phyloP scores from a whole-genome alignment of 768 basidiomycete species.

The Coprinellus micaceus region DNA sequence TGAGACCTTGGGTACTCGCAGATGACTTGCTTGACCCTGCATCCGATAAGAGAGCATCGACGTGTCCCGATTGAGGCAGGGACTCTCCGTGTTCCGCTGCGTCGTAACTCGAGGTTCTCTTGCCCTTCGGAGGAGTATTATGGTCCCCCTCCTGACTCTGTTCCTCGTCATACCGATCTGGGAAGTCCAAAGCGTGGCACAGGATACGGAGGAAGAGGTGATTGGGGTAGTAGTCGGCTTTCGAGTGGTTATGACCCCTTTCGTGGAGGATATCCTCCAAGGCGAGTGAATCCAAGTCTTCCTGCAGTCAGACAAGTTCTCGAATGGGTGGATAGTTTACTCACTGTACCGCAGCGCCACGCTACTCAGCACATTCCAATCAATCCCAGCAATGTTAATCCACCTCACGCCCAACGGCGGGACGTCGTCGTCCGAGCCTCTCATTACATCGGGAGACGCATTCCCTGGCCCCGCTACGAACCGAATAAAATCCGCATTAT shows the following conservation, averaged over 20 bases:
- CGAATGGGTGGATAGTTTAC: slow-evolving; percentile 18
- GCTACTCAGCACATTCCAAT: slow-evolving; percentile 63
- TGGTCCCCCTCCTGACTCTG: neutral
- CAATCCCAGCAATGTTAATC: slow-evolving; percentile 61
- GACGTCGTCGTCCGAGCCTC: slow-evolving; percentile 19
- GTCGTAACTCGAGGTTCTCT: too few relatives aligned
- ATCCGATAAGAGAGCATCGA: too few relatives aligned
- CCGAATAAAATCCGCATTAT: slow-evolving; percentile 48
- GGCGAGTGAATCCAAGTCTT: slow-evolving; percentile 63
- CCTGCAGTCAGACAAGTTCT: slow-evolving; percentile 1
- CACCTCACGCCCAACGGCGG: slow-evolving; percentile 44
- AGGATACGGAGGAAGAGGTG: slow-evolving; percentile 65
- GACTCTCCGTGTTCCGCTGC: neutral
- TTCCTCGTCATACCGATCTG: neutral
- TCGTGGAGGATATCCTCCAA: slow-evolving; percentile 62
- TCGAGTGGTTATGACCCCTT: slow-evolving; percentile 45
- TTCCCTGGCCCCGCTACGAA: slow-evolving; percentile 32
- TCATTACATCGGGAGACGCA: neutral
- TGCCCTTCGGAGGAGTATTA: too few relatives aligned
- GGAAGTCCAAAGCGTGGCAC: slow-evolving; percentile 38
- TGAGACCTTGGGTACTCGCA: too few relatives aligned
- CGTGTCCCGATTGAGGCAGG: too few relatives aligned
- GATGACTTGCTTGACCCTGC: too few relatives aligned
- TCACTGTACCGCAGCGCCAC: slow-evolving; percentile 56
- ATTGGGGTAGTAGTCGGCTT: slow-evolving; percentile 44